Evolutionary conservation across 2,329 filamentous ascomycete genomes (phyloP).

Genomic region (Alternaria sp.): DNA sequence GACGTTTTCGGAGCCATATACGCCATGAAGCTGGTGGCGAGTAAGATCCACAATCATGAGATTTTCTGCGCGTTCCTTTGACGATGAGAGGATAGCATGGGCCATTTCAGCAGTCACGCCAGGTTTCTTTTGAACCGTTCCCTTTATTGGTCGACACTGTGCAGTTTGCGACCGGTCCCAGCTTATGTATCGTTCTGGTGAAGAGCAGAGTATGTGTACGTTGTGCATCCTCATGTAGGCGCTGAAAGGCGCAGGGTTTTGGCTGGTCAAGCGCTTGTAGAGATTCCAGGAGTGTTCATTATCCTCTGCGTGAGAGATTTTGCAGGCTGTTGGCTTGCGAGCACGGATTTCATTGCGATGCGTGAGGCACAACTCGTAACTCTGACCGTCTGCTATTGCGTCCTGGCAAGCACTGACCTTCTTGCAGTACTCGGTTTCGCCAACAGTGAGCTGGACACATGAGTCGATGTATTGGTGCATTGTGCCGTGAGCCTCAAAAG

Average conservation of each 20-base stretch:
- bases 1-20: conserved; percentile 78
- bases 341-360: conserved; percentile 71
- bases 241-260: conserved; percentile 85
- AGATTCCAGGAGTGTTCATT: conserved; percentile 67
- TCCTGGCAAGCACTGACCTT: conserved; percentile 75
- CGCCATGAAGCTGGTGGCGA: conserved; percentile 89
- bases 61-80: conserved; percentile 94
- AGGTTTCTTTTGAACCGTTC: conserved; percentile 82
- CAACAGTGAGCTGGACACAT: conserved; percentile 23
- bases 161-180: conserved; percentile 69
- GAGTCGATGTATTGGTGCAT: conserved; percentile 40
- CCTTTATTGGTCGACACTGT: conserved; percentile 94
- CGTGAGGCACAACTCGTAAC: conserved; percentile 87
- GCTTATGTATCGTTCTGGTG: conserved; percentile 87
- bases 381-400: conserved; percentile 77
- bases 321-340: conserved; percentile 31
- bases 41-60: conserved; percentile 98
- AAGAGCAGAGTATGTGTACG: conserved; percentile 78
- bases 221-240: conserved; percentile 75
- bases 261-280: conserved; percentile 72
- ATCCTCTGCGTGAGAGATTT: conserved; percentile 41
- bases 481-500: conserved; percentile 41
- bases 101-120: conserved; percentile 76
- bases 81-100: conserved; percentile 74
- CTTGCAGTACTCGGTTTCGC: conserved; percentile 62